phyloP scores from a whole-genome alignment of 306 rosid genomes.

The Medicago truncatula region DNA sequence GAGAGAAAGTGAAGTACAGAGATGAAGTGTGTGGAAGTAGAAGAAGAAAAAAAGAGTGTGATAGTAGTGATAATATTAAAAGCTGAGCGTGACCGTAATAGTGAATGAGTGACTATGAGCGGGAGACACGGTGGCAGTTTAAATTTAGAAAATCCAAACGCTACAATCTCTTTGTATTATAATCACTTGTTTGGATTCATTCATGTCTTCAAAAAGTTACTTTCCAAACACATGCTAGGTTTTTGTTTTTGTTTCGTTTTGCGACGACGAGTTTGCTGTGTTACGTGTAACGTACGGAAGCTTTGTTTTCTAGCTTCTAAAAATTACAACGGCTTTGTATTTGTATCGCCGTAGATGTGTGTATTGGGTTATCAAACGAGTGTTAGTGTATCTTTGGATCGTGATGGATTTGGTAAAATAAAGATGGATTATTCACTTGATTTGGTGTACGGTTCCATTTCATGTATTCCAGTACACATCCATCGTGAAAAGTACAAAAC shows the following conservation, averaged over 20 bases:
- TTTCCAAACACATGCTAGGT: not conserved
- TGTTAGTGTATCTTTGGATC: not conserved
- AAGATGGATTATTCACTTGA: not conserved
- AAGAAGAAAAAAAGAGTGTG: not conserved
- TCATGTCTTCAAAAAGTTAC: not conserved
- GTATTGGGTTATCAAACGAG: too few relatives aligned
- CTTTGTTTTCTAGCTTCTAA: too few relatives aligned
- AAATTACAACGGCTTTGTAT: too few relatives aligned
- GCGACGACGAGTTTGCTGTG: too few relatives aligned
- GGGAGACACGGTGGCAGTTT: constrained; percentile 7
- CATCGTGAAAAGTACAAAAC: too few relatives aligned
- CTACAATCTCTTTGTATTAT: not conserved
- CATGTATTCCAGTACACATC: too few relatives aligned
- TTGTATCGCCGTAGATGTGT: too few relatives aligned
- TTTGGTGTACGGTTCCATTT: too few relatives aligned
- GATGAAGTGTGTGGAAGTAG: not conserved
- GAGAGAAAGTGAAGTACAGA: constrained; percentile 17
- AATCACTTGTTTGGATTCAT: not conserved
- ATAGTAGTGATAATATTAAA: not conserved
- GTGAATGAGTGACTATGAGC: not conserved
- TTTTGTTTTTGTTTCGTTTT: too few relatives aligned
- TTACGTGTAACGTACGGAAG: too few relatives aligned
- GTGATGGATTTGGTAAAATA: not conserved
- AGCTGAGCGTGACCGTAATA: not conserved
- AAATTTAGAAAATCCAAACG: constrained; percentile 10